Evolutionary conservation across 2,329 filamentous ascomycete species (phyloP), one percentile per base, ranked within the genome.

Genomic region (Alternaria metachromatica): DNA sequence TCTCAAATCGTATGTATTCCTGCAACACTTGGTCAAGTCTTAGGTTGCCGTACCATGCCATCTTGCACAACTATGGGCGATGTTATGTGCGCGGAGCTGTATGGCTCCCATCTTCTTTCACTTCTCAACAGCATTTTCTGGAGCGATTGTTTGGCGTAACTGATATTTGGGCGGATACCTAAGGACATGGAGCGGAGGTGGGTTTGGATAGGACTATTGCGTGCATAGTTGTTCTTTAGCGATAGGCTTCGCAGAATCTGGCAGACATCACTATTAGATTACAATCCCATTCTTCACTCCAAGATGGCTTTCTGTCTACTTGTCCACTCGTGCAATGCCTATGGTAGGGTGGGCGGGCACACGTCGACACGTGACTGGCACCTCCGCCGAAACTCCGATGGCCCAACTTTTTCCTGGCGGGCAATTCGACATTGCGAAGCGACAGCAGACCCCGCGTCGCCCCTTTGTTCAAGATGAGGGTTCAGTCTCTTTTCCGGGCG

Each of bases 51-150:
- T 9, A 46, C 28, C n/a, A 55, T 28, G 45, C 37, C 50, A 63
- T 55, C 8, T 44, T 23, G 25, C 25, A 30, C 21, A 50, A 45
- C 21, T 55, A 28, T 53, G 30, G 37, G 51, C 28, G 41, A 30
- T 44, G 26, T 30, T 51, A 41, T 48, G 26, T 56, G 21, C 15
- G 33, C 43, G 21, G 41, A 23, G 37, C 44, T 23, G 30, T n/a
- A 45, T 25, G 28, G 21, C 23, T 51, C 46, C 43, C 23, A 58
- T 43, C 55, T 58, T 65, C 59, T 64, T 65, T 72, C 66, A 46
- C 59, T 69, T 70, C 67, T 64, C 66, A 68, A 66, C 59, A 74
- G 76, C 76, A 78, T 79, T 78, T 78, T 68, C 73, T 67, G 76
- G 76, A 78, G 76, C 77, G 71, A 68, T 68, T 71, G 69, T 70